A percentile compares a stretch with the other conserved stretches of the same genome.
Evolutionary conservation across 495 filamentous ascomycete species (phyloP).

Genomic region (Annulohypoxylon stygium): DNA sequence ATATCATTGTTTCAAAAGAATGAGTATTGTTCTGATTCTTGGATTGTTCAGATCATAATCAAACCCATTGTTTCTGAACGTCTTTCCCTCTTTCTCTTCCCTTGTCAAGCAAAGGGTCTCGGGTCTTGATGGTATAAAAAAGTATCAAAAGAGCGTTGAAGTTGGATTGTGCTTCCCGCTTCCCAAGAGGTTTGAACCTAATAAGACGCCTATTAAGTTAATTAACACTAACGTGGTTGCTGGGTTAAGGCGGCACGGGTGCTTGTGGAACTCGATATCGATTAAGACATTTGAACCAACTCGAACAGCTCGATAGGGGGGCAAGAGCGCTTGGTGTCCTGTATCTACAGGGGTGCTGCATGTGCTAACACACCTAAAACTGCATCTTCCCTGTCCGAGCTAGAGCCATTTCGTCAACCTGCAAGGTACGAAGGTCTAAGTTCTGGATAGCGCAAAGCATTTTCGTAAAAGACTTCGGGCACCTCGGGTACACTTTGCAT

Average conservation of each 20-base stretch:
- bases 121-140: constrained; percentile 9
- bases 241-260: constrained; percentile 30
- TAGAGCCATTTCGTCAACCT: constrained; percentile 42
- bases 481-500: background rate
- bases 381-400: constrained; percentile 31
- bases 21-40: constrained; percentile 24
- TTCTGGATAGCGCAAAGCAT: constrained; percentile 9
- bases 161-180: constrained; percentile 7
- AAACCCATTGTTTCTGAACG: constrained; percentile 30
- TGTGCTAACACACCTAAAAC: constrained; percentile 38
- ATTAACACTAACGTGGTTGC: constrained; percentile 10
- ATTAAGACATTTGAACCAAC: background rate
- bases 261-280: constrained; percentile 11
- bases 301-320: constrained; percentile 22
- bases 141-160: constrained; percentile 24
- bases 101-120: constrained; percentile 19
- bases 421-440: constrained; percentile 38
- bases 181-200: constrained; percentile 4
- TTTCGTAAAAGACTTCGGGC: background rate
- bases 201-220: constrained; percentile 7
- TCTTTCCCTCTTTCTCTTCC: constrained; percentile 20
- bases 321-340: constrained; percentile 14
- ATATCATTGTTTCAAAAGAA: constrained; percentile 36
- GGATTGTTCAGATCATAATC: constrained; percentile 29
- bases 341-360: constrained; percentile 40